Evolutionary conservation across 805 yeast genomes (phyloP), one percentile per base, ranked within the genome.

Genomic region (Pichia manshurica): DNA sequence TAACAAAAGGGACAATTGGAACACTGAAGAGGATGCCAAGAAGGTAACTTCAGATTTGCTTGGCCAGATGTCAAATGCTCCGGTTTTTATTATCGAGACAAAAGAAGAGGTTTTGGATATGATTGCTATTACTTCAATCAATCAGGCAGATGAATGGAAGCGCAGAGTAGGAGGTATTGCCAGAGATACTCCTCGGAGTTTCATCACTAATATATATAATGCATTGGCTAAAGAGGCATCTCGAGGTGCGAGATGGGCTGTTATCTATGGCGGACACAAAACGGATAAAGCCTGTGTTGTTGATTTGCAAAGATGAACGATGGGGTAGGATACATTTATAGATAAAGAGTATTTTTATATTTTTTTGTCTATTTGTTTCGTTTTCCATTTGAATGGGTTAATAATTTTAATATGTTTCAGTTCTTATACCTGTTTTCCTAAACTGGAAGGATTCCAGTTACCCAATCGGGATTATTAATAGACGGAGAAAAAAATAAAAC

Each of bases 31-130:
- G 52, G 81, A 78, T 46, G 78, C 95, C 0, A 77, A 77, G 52
- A 73, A 75, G 46, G 84, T 85, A 0, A 73, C 86, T 0, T 73
- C 74, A 1, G 60, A 67, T 3, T 69, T 83, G 41, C 60, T 88
- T 36, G 72, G 74, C 43, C 73, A 70, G 10, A 62, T 91, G 35
- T 71, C 82, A 0, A 65, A 69, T 20, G 82, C 93, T 0, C 91
- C 97, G 0, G 77, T 91, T 0, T 72, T 89, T 41, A 77, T 84
- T 0, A 78, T 91, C 31, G 98, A 91, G 60, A 80, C 78, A 3
- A 74, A 83, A 51, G 96, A 87, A 56, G 97, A 89, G 52, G 85
- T 87, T 2, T 63, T 93, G 51, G 91, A 89, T 44, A 85, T 89
- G 75, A 85, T 91, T 35, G 74, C 85, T 13, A 76, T 83, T 2